Evolutionary conservation across 495 filamentous ascomycete genomes (phyloP), one percentile per base, ranked within the genome.

Genomic region (Penicillium longicatenatum): DNA sequence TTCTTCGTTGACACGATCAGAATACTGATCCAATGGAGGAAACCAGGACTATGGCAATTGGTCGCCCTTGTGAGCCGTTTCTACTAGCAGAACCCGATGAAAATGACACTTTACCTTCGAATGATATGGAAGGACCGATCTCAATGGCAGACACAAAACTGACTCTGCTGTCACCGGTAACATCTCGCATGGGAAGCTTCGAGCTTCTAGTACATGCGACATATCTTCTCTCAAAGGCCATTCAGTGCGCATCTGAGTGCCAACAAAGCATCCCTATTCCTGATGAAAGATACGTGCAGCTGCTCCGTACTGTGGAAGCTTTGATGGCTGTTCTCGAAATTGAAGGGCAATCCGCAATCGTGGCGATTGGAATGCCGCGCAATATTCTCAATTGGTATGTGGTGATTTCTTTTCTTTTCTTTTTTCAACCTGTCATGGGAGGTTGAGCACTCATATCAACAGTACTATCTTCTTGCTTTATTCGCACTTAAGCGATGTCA

Each of bases 151-250:
- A n/a, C n/a, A n/a, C n/a, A n/a, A 11, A 42, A 11, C 41, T 61
- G 17, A 61, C 54, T 16, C 19, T 61, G 41, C 29, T 61, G 26
- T 57, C 53, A 20, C 59, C 54, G 1, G 54, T 54, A 8, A 61
- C 30, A 11, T 61, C 59, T 35, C 50, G 57, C 24, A 61, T 61
- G 59, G 52, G 59, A 8, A 57, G 42, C 11, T 61, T 61, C 26
- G 54, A 54, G 11, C 59, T 57, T 21, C 47, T 61, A 12, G 59
- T 57, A 4, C 59, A 61, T 52, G 59, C 59, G 3, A 39, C 53
- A 44, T 61, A 57, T 46, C 54, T 61, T 16, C 41, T 61, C 11
- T 54, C 47, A 7, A 54, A 46, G 6, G 59, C 52, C 11, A 26
- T 61, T 16, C 59, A 61, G 35, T 39, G 49, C 14, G 20, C 49